Percentiles rank a stretch among this genome's conserved stretches.
Evolutionary conservation across 352 stramenopile genomes (phyloP).

Genomic region (Phytophthora pistaciae): DNA sequence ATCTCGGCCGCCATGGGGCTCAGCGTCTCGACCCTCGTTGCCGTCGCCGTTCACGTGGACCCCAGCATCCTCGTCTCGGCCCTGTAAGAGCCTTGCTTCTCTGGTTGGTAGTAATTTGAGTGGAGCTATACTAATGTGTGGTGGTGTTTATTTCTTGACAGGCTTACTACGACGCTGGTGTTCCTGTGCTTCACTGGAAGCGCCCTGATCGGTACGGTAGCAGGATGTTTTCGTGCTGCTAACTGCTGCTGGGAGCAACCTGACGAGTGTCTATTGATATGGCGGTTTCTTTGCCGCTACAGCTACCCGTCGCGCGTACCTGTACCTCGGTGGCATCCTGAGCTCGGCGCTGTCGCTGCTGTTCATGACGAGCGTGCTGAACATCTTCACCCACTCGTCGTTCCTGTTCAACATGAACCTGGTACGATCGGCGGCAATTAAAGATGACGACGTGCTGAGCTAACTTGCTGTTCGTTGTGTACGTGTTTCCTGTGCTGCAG

Average conservation of each 20-base stretch:
- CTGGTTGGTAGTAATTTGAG: neutral
- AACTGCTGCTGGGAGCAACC: neutral
- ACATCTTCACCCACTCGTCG: conserved; percentile 71
- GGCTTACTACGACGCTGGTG: conserved; percentile 78
- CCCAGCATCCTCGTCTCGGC: conserved; percentile 82
- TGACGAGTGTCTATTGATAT: neutral
- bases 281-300: conserved; percentile 5
- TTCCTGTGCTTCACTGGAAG: conserved; percentile 90
- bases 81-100: conserved; percentile 50
- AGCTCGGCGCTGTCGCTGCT: conserved; percentile 71
- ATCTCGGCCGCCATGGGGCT: conserved; percentile 78
- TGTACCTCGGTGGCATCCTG: conserved; percentile 87
- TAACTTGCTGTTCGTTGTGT: conserved; percentile 7
- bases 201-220: conserved; percentile 66
- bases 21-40: conserved; percentile 76
- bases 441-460: neutral
- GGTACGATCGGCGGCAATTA: conserved; percentile 36
- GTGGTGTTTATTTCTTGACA: conserved; percentile 18
- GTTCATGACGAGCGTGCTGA: conserved; percentile 57
- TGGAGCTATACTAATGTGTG: neutral
- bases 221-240: neutral
- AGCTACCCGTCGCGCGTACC: conserved; percentile 80
- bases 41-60: conserved; percentile 78
- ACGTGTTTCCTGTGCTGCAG: conserved; percentile 23
- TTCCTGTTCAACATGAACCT: conserved; percentile 67